Conservation (phyloP, 2,329 filamentous ascomycete genomes). For the Colletotrichum sp. region DNA sequence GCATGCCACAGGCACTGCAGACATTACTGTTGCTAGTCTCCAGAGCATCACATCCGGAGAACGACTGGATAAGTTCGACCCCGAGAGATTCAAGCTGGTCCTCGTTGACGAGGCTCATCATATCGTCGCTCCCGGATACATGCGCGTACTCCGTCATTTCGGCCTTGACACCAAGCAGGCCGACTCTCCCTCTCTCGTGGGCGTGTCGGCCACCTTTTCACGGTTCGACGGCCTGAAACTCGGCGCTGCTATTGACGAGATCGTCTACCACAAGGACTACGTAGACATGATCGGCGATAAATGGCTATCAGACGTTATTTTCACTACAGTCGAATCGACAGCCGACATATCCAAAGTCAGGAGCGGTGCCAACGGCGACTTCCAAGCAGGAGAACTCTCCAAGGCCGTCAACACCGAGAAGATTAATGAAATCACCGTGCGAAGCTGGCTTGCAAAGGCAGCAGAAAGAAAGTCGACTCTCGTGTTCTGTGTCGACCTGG, state of each 20-base stretch:
- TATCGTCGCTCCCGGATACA: constrained; percentile 85
- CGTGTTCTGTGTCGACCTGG: constrained; percentile 91
- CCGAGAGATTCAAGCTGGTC: constrained; percentile 81
- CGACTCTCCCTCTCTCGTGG: constrained; percentile 72
- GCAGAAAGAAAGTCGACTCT: constrained; percentile 79
- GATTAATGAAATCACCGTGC: constrained; percentile 84
- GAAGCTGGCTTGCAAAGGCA: constrained; percentile 84
- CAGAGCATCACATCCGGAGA: constrained; percentile 80
- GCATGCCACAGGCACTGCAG: constrained; percentile 79
- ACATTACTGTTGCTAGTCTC: constrained; percentile 93
- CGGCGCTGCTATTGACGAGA: constrained; percentile 88
- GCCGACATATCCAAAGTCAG: constrained; percentile 78
- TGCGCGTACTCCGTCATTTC: constrained; percentile 80
- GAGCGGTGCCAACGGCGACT: constrained; percentile 75
- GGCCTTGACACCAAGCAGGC: constrained; percentile 54
- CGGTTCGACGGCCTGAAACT: constrained; percentile 84
- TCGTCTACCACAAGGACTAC: constrained; percentile 88
- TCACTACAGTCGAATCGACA: constrained; percentile 87
- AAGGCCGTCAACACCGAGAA: constrained; percentile 80
- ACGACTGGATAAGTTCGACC: constrained; percentile 84
- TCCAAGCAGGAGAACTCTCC: constrained; percentile 78
- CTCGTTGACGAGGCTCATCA: constrained; percentile 97
- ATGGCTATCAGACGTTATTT: constrained; percentile 90
- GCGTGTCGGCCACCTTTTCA: constrained; percentile 83
- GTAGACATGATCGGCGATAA: constrained; percentile 79